A percentile compares a stretch with the other conserved stretches of the same genome.
phyloP scores from a whole-genome alignment of 78 protist genomes.

The Dictyostelium capitatum region DNA sequence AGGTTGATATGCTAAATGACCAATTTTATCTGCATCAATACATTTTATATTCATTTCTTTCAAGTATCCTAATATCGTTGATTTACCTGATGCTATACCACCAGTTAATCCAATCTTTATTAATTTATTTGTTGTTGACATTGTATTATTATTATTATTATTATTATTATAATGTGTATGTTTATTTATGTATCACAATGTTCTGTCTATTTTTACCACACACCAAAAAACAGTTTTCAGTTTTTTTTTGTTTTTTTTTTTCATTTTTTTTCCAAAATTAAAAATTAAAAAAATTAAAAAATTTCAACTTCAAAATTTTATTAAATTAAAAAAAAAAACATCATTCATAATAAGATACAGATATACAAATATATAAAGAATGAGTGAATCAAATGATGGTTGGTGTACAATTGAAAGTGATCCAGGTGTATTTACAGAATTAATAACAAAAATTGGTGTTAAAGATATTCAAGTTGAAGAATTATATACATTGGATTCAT shows the following conservation, averaged over 20 bases:
- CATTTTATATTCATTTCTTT: constrained; percentile 30
- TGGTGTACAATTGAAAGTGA: constrained; percentile 91
- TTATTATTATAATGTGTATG: not conserved
- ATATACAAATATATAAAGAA: not conserved
- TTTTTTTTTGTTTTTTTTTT: not conserved
- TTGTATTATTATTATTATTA: not conserved
- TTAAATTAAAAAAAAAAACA: not conserved
- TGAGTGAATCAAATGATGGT: constrained; percentile 39
- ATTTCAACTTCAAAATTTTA: no score
- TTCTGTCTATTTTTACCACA: no score
- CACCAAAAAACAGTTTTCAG: not conserved
- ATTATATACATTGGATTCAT: constrained; percentile 91
- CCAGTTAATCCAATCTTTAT: constrained; percentile 75
- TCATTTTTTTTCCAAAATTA: not conserved
- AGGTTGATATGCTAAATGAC: constrained; percentile 26
- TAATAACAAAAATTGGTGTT: constrained; percentile 93
- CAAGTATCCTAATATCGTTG: constrained; percentile 40
- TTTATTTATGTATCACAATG: not conserved
- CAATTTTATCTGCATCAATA: constrained; percentile 76
- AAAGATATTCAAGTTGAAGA: constrained; percentile 97
- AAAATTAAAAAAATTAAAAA: no score
- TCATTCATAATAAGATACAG: not conserved
- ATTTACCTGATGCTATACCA: constrained; percentile 73
- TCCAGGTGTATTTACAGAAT: constrained; percentile 97
- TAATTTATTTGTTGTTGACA: not conserved